Evolutionary conservation across 176 grass and related monocot genomes (phyloP).

Genomic region (Oryza brachyantha): DNA sequence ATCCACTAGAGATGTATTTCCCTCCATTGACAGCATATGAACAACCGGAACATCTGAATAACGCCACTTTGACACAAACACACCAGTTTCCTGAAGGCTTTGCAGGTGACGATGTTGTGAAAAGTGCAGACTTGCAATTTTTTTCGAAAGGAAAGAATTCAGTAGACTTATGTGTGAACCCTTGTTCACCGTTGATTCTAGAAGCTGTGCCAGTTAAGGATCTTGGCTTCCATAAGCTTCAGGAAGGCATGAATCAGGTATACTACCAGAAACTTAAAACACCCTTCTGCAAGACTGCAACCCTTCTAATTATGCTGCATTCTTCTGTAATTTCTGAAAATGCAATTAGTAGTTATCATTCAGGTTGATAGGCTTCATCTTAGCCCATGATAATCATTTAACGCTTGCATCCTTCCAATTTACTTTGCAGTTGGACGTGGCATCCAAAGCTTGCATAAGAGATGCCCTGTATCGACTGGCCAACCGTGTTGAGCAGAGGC

Average conservation of each 20-base stretch:
- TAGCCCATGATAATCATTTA: not conserved
- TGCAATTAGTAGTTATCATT: not conserved
- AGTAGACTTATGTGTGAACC: not conserved
- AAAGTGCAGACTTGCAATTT: constrained; percentile 9
- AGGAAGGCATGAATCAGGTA: constrained; percentile 54
- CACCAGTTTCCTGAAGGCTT: not conserved
- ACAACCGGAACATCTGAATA: constrained; percentile 5
- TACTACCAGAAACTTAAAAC: not conserved
- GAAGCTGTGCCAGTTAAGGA: constrained; percentile 30
- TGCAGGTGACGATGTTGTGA: not conserved
- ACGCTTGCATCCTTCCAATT: not conserved
- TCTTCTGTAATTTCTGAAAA: not conserved
- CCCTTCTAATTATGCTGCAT: not conserved
- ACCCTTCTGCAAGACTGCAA: not conserved
- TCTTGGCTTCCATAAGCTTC: constrained; percentile 58
- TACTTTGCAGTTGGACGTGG: constrained; percentile 48
- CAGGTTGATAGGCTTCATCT: not conserved
- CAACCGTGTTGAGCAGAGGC: constrained; percentile 43
- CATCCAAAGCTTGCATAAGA: constrained; percentile 48
- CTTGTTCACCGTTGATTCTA: not conserved
- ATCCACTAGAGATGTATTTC: constrained; percentile 47
- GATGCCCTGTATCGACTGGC: constrained; percentile 66
- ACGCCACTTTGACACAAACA: not conserved
- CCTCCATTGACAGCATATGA: not conserved
- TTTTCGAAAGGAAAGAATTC: not conserved